Evolutionary conservation across 2,329 filamentous ascomycete species (phyloP).

Genomic region (Zasmidium angulare): DNA sequence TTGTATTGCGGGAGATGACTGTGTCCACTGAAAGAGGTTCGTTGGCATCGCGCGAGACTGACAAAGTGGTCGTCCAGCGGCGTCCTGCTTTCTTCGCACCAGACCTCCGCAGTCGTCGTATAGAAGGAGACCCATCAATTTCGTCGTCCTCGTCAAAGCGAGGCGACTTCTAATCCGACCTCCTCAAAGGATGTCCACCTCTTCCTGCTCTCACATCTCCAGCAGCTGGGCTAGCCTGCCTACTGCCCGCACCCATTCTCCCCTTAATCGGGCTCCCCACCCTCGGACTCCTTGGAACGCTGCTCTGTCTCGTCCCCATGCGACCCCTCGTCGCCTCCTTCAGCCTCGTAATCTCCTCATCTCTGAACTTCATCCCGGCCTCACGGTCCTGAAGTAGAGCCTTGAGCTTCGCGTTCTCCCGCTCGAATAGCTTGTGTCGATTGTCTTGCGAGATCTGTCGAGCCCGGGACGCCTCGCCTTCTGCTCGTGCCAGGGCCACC

Average conservation of each 20-base stretch:
- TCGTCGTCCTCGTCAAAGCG: too few species aligned
- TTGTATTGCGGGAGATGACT: too few species aligned
- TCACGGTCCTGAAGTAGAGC: conserved; percentile 29
- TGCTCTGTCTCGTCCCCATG: conserved; percentile 37
- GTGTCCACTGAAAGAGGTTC: too few species aligned
- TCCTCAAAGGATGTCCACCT: conserved; percentile 25
- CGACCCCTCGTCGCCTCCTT: conserved; percentile 34
- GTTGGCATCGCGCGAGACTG: too few species aligned
- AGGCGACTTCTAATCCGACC: conserved; percentile 1
- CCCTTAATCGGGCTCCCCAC: conserved; percentile 33
- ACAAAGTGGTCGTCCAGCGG: too few species aligned
- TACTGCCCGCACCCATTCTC: conserved; percentile 23
- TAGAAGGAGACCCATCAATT: too few species aligned
- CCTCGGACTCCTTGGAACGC: conserved; percentile 38
- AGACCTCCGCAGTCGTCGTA: too few species aligned
- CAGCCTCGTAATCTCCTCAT: conserved; percentile 36
- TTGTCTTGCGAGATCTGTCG: conserved; percentile 27
- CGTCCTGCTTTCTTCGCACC: too few species aligned
- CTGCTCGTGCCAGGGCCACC: conserved; percentile 26
- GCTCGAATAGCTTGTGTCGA: conserved; percentile 20
- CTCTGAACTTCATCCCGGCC: conserved; percentile 30
- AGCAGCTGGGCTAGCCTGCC: conserved; percentile 34
- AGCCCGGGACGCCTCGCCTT: conserved; percentile 28
- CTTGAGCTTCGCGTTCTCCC: conserved; percentile 31
- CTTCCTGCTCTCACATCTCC: conserved; percentile 19